Evolutionary conservation across 306 rosid genomes (phyloP).

Genomic region (Quercus ilex): DNA sequence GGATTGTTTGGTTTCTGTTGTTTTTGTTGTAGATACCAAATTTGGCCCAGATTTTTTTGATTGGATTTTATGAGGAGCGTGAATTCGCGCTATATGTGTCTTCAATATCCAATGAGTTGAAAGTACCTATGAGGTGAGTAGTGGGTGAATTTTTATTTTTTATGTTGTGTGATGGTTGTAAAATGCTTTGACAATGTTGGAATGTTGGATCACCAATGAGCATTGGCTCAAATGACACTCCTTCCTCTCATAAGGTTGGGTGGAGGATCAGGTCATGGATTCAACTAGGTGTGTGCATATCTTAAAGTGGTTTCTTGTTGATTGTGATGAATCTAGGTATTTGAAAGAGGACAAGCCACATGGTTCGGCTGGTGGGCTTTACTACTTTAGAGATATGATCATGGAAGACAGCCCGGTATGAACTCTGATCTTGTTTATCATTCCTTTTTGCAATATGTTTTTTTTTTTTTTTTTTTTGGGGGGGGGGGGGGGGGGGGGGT

Average conservation of each 20-base stretch:
- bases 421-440: conserved; percentile 8
- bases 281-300: too few species aligned
- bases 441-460: neutral
- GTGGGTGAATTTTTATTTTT: neutral
- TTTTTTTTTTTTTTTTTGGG: neutral
- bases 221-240: too few species aligned
- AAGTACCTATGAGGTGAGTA: conserved; percentile 82
- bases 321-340: conserved; percentile 50
- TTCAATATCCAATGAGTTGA: conserved; percentile 89
- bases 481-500: too few species aligned
- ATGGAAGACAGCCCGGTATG: conserved; percentile 91
- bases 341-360: conserved; percentile 97
- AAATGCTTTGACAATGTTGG: neutral
- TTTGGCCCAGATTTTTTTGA: conserved; percentile 77
- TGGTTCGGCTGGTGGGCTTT: conserved; percentile 91
- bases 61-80: conserved; percentile 96
- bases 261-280: too few species aligned
- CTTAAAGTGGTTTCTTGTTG: conserved; percentile 13
- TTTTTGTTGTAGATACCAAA: conserved; percentile 65
- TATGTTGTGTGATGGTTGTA: neutral
- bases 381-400: conserved; percentile 75
- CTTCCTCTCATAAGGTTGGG: too few species aligned
- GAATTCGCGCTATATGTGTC: conserved; percentile 87
- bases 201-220: too few species aligned
- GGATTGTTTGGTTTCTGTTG: conserved; percentile 1